Percentiles rank a stretch among this genome's conserved stretches.
phyloP scores from a whole-genome alignment of 2,329 filamentous ascomycete genomes.

The Hypoxylon sp. region DNA sequence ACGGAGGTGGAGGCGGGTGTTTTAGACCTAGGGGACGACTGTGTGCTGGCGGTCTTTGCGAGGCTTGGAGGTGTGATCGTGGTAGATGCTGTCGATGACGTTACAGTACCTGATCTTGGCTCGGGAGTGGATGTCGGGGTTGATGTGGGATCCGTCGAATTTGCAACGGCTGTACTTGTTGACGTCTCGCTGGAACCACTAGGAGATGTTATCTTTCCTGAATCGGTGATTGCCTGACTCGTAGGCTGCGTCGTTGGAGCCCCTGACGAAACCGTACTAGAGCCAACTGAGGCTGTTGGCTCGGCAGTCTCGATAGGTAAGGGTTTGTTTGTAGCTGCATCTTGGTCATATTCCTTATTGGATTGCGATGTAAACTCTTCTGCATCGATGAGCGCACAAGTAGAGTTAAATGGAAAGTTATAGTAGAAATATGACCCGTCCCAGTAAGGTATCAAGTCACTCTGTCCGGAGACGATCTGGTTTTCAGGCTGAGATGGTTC shows the following conservation, averaged over 20 bases:
- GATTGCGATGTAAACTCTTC: slow-evolving; percentile 32
- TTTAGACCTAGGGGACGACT: slow-evolving; percentile 45
- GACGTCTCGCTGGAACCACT: slow-evolving; percentile 31
- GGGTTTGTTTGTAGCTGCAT: slow-evolving; percentile 30
- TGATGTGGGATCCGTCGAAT: slow-evolving; percentile 36
- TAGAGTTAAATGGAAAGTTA: slow-evolving; percentile 38
- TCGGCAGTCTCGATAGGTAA: slow-evolving; percentile 39
- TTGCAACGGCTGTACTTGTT: slow-evolving; percentile 26
- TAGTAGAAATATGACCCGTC: slow-evolving; percentile 51
- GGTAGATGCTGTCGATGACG: slow-evolving; percentile 31
- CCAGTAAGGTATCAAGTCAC: slow-evolving; percentile 50
- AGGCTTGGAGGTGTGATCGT: slow-evolving; percentile 39
- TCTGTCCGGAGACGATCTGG: slow-evolving; percentile 44
- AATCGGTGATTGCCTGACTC: slow-evolving; percentile 37
- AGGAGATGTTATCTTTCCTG: slow-evolving; percentile 31
- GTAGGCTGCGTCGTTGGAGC: slow-evolving; percentile 39
- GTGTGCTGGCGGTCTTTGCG: slow-evolving; percentile 40
- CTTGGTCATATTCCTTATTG: slow-evolving; percentile 32
- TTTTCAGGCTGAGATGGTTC: slow-evolving; percentile 47
- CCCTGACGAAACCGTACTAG: slow-evolving; percentile 36
- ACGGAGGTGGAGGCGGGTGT: slow-evolving; percentile 50
- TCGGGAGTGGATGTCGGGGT: slow-evolving; percentile 33
- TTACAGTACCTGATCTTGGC: slow-evolving; percentile 33
- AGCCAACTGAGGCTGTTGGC: slow-evolving; percentile 31
- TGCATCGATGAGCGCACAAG: slow-evolving; percentile 40